These are phyloP conservation scores for Flaveria robusta DNA, from an alignment of 129 eudicot species.

Conservation along the genomic window DNA sequence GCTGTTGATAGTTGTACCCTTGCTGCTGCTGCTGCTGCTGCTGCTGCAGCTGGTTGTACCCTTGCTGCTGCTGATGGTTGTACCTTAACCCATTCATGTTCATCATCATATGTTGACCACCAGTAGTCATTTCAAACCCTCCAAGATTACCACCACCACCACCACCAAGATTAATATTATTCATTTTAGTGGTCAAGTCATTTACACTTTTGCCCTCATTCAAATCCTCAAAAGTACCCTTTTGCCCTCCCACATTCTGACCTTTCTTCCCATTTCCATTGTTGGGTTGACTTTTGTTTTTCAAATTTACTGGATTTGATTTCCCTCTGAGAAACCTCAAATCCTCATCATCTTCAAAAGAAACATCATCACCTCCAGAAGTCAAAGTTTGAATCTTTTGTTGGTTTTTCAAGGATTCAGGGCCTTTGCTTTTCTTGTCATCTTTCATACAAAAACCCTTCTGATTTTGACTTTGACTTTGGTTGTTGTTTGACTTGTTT, in stretches of 20 bases:
- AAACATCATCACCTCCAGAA: slow-evolving; percentile 36
- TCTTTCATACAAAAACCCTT: slow-evolving; percentile 41
- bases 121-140: slow-evolving; percentile 35
- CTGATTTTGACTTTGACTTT: slow-evolving; percentile 42
- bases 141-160: slow-evolving; percentile 31
- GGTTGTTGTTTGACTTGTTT: slow-evolving; percentile 41
- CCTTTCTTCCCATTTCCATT: slow-evolving; percentile 46
- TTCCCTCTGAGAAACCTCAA: neutral
- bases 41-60: neutral
- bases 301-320: neutral
- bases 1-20: neutral
- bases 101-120: slow-evolving; percentile 52
- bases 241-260: slow-evolving; percentile 45
- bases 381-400: slow-evolving; percentile 40
- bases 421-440: slow-evolving; percentile 47
- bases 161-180: slow-evolving; percentile 29
- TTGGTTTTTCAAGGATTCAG: slow-evolving; percentile 47
- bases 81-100: slow-evolving; percentile 42
- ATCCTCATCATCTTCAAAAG: slow-evolving; percentile 41
- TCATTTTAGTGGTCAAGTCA: slow-evolving; percentile 54
- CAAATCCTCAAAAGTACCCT: slow-evolving; percentile 33
- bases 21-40: slow-evolving; percentile 22
- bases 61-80: slow-evolving; percentile 35
- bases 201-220: slow-evolving; percentile 39
- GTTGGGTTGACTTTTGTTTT: slow-evolving; percentile 36